Percentiles rank a stretch among this genome's conserved stretches.
These are phyloP conservation scores for Datura wrightii DNA, from an alignment of 257 asterid species.

Conservation along the genomic window DNA sequence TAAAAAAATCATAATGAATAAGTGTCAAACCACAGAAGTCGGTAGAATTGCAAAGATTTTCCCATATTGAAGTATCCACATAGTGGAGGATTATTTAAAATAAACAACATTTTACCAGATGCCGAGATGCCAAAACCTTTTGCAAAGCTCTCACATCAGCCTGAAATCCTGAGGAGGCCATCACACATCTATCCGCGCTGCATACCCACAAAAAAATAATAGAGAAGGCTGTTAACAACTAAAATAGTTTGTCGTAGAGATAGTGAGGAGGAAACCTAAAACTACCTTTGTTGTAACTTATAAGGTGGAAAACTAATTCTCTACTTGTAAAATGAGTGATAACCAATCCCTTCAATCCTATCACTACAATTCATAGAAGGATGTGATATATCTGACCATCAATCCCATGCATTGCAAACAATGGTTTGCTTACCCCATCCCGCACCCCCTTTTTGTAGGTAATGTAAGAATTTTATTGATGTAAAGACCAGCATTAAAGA, in stretches of 20 bases:
- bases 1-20: neutral
- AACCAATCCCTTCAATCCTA: neutral
- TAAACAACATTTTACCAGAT: slow-evolving; percentile 43
- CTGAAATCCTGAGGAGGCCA: slow-evolving; percentile 97
- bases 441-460: neutral
- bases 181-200: slow-evolving; percentile 80
- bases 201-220: slow-evolving; percentile 19
- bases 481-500: neutral
- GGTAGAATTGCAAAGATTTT: neutral
- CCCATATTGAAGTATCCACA: neutral
- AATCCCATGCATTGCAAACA: neutral
- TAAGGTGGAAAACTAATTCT: neutral
- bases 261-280: neutral
- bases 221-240: neutral
- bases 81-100: neutral
- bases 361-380: neutral
- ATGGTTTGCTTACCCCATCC: neutral
- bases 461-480: too few relatives aligned
- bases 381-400: neutral
- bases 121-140: slow-evolving; percentile 58
- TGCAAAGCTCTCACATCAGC: slow-evolving; percentile 96
- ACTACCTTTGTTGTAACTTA: neutral
- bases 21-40: neutral
- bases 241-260: neutral
- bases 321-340: neutral